A percentile compares a stretch with the other conserved stretches of the same genome.
phyloP scores from a whole-genome alignment of 306 rosid species.

The Pterocarpus macrocarpus region DNA sequence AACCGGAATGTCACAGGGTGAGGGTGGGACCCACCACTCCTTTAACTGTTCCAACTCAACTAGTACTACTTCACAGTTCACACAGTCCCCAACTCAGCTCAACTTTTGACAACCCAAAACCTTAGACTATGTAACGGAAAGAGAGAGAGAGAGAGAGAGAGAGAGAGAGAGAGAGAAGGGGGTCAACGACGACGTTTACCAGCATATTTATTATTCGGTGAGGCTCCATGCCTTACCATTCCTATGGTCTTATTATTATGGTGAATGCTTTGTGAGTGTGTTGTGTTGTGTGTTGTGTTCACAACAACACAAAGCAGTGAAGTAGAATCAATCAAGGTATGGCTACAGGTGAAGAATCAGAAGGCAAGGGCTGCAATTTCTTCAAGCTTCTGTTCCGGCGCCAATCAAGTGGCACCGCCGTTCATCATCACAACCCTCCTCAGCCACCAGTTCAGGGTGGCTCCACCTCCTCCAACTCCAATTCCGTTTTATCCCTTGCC shows the following conservation, averaged over 20 bases:
- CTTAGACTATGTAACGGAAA: too few relatives aligned
- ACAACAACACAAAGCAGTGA: not conserved
- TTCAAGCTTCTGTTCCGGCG: not conserved
- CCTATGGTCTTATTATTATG: not conserved
- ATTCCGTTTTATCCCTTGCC: not conserved
- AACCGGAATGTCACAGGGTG: too few relatives aligned
- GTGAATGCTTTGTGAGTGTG: too few relatives aligned
- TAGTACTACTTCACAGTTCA: too few relatives aligned
- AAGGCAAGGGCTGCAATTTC: not conserved
- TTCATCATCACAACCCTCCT: not conserved
- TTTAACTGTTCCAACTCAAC: not conserved
- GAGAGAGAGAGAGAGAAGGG: not conserved
- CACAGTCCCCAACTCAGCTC: too few relatives aligned
- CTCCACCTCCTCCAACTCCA: not conserved
- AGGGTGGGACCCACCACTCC: not conserved
- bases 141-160: too few relatives aligned
- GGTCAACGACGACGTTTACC: conserved; percentile 5
- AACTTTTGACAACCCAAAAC: too few relatives aligned
- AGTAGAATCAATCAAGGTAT: not conserved
- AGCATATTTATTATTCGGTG: not conserved
- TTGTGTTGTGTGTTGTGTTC: not conserved
- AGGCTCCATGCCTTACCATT: too few relatives aligned
- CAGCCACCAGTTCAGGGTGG: not conserved
- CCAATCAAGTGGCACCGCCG: not conserved
- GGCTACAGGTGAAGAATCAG: not conserved